Percentiles rank a stretch among this genome's conserved stretches.
Evolutionary conservation across 176 grass and related monocot species (phyloP).

Genomic region (Ensete ventricosum): DNA sequence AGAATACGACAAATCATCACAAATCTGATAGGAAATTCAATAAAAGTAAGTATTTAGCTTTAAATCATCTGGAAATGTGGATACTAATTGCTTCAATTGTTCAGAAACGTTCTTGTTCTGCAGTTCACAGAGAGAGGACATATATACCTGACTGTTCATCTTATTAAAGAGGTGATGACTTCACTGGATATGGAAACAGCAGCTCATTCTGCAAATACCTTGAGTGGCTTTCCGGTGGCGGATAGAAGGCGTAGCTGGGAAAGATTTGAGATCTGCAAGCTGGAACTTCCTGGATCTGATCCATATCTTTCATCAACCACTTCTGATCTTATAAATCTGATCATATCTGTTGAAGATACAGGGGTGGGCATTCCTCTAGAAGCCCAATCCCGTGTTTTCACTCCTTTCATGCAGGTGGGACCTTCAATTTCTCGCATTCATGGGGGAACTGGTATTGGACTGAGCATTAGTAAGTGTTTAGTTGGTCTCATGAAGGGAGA

Average conservation of each 20-base stretch:
- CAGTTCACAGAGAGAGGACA: slow-evolving; percentile 95
- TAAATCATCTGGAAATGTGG: slow-evolving; percentile 14
- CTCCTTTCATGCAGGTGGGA: slow-evolving; percentile 90
- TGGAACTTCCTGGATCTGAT: slow-evolving; percentile 41
- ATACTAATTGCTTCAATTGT: slow-evolving; percentile 4
- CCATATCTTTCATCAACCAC: slow-evolving; percentile 29
- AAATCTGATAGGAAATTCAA: slow-evolving; percentile 95
- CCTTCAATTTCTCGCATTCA: slow-evolving; percentile 91
- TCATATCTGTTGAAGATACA: slow-evolving; percentile 97
- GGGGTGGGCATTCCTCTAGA: slow-evolving; percentile 81
- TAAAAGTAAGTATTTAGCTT: slow-evolving; percentile 63
- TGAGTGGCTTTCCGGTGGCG: slow-evolving; percentile 60
- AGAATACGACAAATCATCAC: slow-evolving; percentile 96
- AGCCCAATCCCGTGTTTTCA: slow-evolving; percentile 81
- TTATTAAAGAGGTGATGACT: slow-evolving; percentile 51
- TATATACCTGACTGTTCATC: slow-evolving; percentile 94
- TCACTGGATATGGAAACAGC: slow-evolving; percentile 46
- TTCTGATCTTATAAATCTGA: slow-evolving; percentile 62
- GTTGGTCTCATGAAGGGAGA: slow-evolving; percentile 97
- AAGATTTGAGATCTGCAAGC: slow-evolving; percentile 43
- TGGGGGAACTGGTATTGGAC: slow-evolving; percentile 90
- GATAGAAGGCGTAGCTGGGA: slow-evolving; percentile 62
- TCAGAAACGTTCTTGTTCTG: slow-evolving; percentile 27
- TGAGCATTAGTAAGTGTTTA: slow-evolving; percentile 96
- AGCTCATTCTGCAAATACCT: slow-evolving; percentile 39